Base-by-base conservation (phyloP, 306 rosid genomes). In the Gleditsia sinensis region DNA sequence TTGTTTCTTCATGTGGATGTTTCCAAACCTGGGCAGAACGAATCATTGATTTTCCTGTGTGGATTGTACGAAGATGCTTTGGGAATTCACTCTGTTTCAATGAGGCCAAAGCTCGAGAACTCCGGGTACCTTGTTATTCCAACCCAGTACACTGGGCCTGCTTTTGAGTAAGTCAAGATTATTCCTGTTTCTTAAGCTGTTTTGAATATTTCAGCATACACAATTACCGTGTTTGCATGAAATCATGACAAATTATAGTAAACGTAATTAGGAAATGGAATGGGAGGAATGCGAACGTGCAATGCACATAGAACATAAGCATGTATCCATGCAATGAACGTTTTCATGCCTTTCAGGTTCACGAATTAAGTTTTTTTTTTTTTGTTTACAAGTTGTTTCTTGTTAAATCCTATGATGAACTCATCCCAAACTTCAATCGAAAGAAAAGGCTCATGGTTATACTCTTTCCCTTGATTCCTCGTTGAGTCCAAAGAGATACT, bases 41-140 rank as follows among this genome's bases (percentile, higher is more conserved):
- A 90, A 28, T 84, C 87, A 2, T 74, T 94, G 76, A 88, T 83
- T 33, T 85, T 94, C 54, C 87, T 94, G 0, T 94, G 98, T 45
- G 98, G 86, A 16, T 16, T 94, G 33, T 94, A 91, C 67, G 96
- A 96, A 28, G 98, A 91, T 64, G 96, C 97, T 6, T 14, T 94
- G 53, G 97, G 97, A 16, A 94, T 94, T 80, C 97, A 94, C 84
- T 89, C 96, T 20, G 92, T 94, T 62, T 88, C 96, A 0, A 88
- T 88, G 90, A 83, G 92, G n/a, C 89, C 90, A 0, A 88, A 83
- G 83, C 75, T 69, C 3, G 72, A 79, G 9, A 16, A 68, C 7
- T 53, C 80, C 10, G 83, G 81, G 1, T 85, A 82, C 69, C 19
- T 82, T 45, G 76, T 82, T 12, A 42, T 74, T 72, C 75, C 91